Evolutionary conservation across 805 yeast species (phyloP).

Genomic region (Wickerhamiella siamensis): DNA sequence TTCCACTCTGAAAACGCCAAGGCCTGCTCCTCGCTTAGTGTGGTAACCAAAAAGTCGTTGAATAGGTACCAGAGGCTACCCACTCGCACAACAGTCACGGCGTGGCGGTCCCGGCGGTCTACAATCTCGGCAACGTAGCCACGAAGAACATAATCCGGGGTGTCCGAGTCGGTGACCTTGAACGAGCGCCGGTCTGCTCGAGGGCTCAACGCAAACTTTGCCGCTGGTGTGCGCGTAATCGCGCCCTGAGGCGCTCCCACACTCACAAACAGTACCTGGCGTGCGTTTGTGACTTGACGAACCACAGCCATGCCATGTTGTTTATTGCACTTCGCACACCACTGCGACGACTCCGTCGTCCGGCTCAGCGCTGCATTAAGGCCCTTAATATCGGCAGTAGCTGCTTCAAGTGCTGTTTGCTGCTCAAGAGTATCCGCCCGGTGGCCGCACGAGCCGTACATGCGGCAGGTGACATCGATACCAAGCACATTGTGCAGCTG

Average conservation of each 20-base stretch:
- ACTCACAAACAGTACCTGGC: constrained; percentile 37
- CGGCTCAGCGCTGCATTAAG: constrained; percentile 14
- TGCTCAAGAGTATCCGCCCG: constrained; percentile 3
- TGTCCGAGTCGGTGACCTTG: constrained; percentile 8
- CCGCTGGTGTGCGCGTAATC: background rate
- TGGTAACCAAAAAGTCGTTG: constrained; percentile 79
- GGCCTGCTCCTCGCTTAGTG: constrained; percentile 63
- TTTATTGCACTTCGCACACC: constrained; percentile 38
- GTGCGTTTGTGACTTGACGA: constrained; percentile 38
- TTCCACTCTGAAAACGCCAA: constrained; percentile 72
- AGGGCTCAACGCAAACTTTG: constrained; percentile 2
- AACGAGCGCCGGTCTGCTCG: constrained; percentile 11
- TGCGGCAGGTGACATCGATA: constrained; percentile 8
- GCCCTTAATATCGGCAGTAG: constrained; percentile 7
- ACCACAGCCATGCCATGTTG: constrained; percentile 42
- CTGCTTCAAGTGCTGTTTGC: constrained; percentile 7
- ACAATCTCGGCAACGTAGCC: constrained; percentile 27
- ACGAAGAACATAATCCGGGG: constrained; percentile 19
- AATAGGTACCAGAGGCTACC: constrained; percentile 55
- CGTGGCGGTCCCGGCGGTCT: constrained; percentile 22
- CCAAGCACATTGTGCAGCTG: constrained; percentile 10
- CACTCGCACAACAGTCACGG: constrained; percentile 24
- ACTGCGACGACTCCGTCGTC: constrained; percentile 19
- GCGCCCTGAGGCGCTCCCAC: background rate
- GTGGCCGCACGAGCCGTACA: constrained; percentile 15